Evolutionary conservation across 805 yeast species (phyloP), one percentile per base, ranked within the genome.

Genomic region (Monosporozyma siamensis): DNA sequence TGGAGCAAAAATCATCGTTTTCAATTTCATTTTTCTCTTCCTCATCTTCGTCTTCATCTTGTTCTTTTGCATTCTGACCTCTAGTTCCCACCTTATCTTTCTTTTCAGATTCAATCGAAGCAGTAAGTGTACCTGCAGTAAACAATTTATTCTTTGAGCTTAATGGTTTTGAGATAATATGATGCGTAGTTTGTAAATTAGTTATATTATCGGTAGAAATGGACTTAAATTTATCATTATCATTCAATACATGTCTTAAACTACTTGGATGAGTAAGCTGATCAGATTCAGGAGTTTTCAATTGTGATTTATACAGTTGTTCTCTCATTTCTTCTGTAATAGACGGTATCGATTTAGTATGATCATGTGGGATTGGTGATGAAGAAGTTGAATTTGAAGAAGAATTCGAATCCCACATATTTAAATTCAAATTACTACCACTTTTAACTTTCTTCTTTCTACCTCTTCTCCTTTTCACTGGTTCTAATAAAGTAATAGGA

Each of bases 1-100:
- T 72, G n/a, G 84, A 69, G 56, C 98, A 90, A 59, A 73, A 89
- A 60, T 90, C 98, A 47, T 89, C 94, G 59, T 90, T 92, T 44
- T 59, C 64, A 12, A 56, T 52, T 39, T 60, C 70, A 41, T 58
- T 58, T 39, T 57, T 58, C 6, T 68, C 61, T 9, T 61, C 48
- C 26, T 64, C 65, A 25, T 50, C 49, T 35, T 50, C 51, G 25
- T 30, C 24, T 12, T 40, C 39, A n/a, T 42, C 34, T 5, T 17
- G 15, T 32, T 8, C n/a, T 18, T n/a, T n/a, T n/a, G n/a, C n/a
- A n/a, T n/a, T n/a, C n/a, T n/a, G n/a, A n/a, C n/a, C n/a, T n/a
- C n/a, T n/a, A n/a, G n/a, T n/a, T n/a, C n/a, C 26, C 14, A 8
- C 39, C 34, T 14, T 30, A 20, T 12, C 4, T 18, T 20, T 32